Conservation (phyloP, 345 rosid species). For the Luvunga scandens region DNA sequence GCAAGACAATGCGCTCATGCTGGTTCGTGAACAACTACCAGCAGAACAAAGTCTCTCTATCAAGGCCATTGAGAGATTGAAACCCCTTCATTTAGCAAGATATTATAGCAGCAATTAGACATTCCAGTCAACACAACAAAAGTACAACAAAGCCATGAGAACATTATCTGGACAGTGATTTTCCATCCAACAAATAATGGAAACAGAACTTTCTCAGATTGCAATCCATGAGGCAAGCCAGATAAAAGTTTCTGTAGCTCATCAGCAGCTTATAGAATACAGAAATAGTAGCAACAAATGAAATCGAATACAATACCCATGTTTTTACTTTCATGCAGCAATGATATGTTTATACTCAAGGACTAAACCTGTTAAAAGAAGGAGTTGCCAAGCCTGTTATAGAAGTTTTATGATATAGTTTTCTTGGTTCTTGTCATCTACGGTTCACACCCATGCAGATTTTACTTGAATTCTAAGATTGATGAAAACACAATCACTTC, state of each 20-base stretch:
- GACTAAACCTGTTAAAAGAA: not conserved
- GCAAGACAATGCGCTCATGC: not conserved
- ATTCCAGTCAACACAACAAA: not conserved
- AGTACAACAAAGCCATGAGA: not conserved
- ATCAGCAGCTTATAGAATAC: not conserved
- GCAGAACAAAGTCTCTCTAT: too few relatives aligned
- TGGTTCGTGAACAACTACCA: too few relatives aligned
- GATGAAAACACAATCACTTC: not conserved
- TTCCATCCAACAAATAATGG: not conserved
- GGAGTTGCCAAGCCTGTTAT: not conserved
- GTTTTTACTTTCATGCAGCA: not conserved
- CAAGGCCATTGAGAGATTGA: too few relatives aligned
- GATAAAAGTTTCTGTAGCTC: not conserved
- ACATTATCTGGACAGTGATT: not conserved
- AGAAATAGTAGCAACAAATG: not conserved
- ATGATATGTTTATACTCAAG: too few relatives aligned
- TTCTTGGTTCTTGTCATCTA: not conserved
- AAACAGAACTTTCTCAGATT: not conserved
- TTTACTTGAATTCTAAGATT: not conserved
- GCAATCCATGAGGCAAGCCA: not conserved
- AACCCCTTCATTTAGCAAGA: too few relatives aligned
- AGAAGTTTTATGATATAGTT: not conserved
- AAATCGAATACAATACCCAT: not conserved
- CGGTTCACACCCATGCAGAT: not conserved
- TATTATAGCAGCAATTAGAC: not conserved